These are phyloP conservation scores for Cladosporium phlei DNA, from an alignment of 2,329 filamentous ascomycete genomes.

Conservation along the genomic window DNA sequence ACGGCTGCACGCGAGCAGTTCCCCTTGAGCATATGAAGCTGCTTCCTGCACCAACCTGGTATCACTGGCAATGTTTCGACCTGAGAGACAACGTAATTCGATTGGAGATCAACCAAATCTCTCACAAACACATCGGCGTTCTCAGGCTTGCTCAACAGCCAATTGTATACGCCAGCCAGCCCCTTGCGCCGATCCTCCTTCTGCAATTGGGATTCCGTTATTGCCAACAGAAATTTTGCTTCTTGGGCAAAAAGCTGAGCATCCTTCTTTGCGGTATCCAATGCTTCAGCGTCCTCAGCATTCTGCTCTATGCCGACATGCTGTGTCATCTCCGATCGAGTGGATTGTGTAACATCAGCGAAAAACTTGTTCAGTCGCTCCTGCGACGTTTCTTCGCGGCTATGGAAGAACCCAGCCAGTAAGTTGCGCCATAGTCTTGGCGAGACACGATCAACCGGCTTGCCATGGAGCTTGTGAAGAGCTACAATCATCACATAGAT, in stretches of 20 bases:
- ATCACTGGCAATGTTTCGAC: not conserved
- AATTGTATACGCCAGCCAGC: not conserved
- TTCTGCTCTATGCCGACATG: not conserved
- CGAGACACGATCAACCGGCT: not conserved
- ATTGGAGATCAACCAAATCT: not conserved
- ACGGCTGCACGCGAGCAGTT: not conserved
- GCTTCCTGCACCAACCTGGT: not conserved
- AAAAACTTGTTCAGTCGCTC: not conserved
- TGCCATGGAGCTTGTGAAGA: not conserved
- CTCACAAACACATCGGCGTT: not conserved
- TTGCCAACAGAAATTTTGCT: not conserved
- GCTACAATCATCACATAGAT: not conserved
- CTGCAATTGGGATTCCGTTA: not conserved
- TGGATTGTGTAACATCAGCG: not conserved
- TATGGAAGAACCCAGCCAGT: not conserved
- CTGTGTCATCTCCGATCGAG: not conserved
- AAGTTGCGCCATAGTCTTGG: not conserved
- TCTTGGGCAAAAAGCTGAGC: not conserved
- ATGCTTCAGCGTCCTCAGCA: not conserved
- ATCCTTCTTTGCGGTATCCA: not conserved
- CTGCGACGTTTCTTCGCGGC: not conserved
- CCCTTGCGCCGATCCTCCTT: not conserved
- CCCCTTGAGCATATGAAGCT: not conserved
- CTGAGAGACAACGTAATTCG: not conserved
- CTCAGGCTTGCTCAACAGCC: not conserved